These are phyloP conservation scores for Trichophyton schoenleinii DNA, from an alignment of 2,329 filamentous ascomycete genomes.

Conservation along the genomic window DNA sequence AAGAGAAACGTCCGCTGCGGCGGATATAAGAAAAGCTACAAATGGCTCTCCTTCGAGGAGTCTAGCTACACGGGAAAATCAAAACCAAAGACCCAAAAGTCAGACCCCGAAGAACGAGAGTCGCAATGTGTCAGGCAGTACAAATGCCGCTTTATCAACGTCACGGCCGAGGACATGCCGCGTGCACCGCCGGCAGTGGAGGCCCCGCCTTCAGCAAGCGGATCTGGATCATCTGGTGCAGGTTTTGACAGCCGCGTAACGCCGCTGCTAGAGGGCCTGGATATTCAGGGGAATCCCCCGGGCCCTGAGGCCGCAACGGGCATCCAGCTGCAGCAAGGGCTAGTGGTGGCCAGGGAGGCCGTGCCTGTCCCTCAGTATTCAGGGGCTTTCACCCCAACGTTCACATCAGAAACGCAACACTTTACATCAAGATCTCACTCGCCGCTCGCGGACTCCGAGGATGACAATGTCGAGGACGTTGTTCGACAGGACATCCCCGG, in stretches of 20 bases:
- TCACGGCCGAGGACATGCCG: not conserved
- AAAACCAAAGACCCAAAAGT: slow-evolving; percentile 35
- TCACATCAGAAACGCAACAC: not conserved
- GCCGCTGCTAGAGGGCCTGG: not conserved
- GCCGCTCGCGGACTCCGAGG: not conserved
- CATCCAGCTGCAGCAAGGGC: too few species aligned
- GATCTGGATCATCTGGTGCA: not conserved
- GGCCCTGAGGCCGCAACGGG: not conserved
- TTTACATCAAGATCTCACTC: not conserved
- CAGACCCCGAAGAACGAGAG: slow-evolving; percentile 17
- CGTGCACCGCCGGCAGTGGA: not conserved
- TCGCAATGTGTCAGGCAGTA: not conserved
- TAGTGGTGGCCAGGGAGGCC: too few species aligned
- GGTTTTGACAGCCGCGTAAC: not conserved
- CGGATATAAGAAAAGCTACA: slow-evolving; percentile 64
- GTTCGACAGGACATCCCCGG: slow-evolving; percentile 22
- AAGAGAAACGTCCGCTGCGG: slow-evolving; percentile 54
- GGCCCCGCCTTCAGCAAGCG: not conserved
- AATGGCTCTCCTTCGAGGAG: slow-evolving; percentile 60
- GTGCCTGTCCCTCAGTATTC: not conserved
- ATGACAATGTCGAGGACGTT: slow-evolving; percentile 43
- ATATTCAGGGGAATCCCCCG: not conserved
- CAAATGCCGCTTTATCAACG: not conserved
- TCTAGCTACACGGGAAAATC: slow-evolving; percentile 37
- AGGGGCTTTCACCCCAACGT: not conserved